phyloP scores from a whole-genome alignment of 805 yeast genomes.

The Ogataea degrootiae region DNA sequence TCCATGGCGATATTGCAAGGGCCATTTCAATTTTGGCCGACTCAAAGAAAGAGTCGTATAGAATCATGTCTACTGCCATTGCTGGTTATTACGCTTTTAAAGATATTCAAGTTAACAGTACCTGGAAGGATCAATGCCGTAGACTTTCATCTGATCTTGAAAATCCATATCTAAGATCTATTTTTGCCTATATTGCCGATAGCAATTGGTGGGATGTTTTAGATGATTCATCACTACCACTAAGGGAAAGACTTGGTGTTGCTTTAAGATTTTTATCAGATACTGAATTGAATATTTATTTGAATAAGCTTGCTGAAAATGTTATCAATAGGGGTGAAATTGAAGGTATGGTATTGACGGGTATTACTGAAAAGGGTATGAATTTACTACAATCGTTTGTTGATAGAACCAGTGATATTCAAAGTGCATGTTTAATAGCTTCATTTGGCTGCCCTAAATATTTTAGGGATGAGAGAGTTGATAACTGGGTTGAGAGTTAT shows the following conservation, averaged over 20 bases:
- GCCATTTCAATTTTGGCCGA: conserved; percentile 76
- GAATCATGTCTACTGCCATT: conserved; percentile 87
- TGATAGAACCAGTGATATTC: conserved; percentile 85
- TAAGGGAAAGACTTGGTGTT: conserved; percentile 84
- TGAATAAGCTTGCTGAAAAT: conserved; percentile 62
- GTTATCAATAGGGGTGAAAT: conserved; percentile 78
- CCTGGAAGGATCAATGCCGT: conserved; percentile 94
- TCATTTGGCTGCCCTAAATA: conserved; percentile 82
- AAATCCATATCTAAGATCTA: conserved; percentile 84
- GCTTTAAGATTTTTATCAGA: conserved; percentile 84
- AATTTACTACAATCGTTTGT: conserved; percentile 82
- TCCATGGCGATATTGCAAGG: conserved; percentile 78
- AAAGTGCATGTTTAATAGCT: conserved; percentile 80
- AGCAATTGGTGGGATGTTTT: conserved; percentile 95
- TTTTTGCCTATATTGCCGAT: conserved; percentile 90
- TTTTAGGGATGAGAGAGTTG: conserved; percentile 67
- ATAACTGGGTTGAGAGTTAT: conserved; percentile 74
- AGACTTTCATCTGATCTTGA: conserved; percentile 82
- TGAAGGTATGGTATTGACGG: conserved; percentile 87
- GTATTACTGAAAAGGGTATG: conserved; percentile 82
- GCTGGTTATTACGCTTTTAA: conserved; percentile 80
- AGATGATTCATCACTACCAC: conserved; percentile 83
- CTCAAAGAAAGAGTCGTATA: conserved; percentile 65
- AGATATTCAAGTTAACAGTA: conserved; percentile 53
- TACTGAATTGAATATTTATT: conserved; percentile 65